Base-by-base conservation (phyloP, 768 basidiomycete species). In the Kwoniella newhampshirensis region DNA sequence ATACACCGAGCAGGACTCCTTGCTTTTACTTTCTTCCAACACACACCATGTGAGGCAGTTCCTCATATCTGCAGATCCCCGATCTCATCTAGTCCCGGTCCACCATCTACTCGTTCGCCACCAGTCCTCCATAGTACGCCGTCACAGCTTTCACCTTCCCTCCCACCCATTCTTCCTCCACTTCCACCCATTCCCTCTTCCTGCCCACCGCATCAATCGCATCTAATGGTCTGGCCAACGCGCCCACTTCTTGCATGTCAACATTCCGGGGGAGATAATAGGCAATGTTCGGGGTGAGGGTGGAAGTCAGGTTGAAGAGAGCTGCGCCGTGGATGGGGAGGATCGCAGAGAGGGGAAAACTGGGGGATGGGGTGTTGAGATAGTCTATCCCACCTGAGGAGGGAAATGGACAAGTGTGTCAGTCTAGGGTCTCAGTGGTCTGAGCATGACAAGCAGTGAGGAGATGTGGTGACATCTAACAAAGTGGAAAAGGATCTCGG, bases 151-250 rank as follows among this genome's bases (percentile, higher is more conserved):
- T 98, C 41, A 98, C 77, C 79, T 94, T 94, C 9, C 80, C 81
- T 2, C 91, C 87, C 86, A 90, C 94, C 92, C 91, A 97, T 74
- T 90, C 90, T 76, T 98, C 94, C 72, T 98, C 92, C 6, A 97
- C 82, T 76, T 97, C 94, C 9, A 94, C 82, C 75, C 76, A 80
- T 75, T 91, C 89, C 36, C 46, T 49, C 15, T 62, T 49, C 32
- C 62, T 49, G 12, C 49, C 54, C 6, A 51, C 62, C n/a, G 49
- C 42, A 25, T 51, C 23, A 4, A 21, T 42, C 35, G n/a, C 37
- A 25, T 71, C 68, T 2, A 62, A 45, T 17, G 30, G 35, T 21
- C 41, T 42, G 30, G 83, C 71, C 40, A 89, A 75, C 0, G 66
- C 77, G 0, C 86, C 82, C 37, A 96, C 81, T 71, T 98, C 90